These are phyloP conservation scores for Chlorella variabilis DNA, from an alignment of 163 green algal genomes.

Conservation along the genomic window DNA sequence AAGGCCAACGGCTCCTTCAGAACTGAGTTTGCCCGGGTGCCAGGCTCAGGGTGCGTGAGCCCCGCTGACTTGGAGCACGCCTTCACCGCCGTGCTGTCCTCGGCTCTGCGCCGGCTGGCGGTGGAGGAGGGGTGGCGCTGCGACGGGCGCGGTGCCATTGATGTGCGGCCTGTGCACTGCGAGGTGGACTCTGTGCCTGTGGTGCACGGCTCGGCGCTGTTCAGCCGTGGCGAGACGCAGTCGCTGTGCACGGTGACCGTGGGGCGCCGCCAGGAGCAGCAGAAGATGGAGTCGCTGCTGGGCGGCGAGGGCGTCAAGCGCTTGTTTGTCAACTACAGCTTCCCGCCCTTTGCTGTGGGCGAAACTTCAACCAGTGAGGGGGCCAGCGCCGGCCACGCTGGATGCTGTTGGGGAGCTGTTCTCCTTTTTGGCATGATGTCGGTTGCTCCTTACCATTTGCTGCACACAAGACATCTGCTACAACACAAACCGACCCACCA, in stretches of 20 bases:
- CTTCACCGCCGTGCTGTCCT: slow-evolving; percentile 32
- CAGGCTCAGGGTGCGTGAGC: slow-evolving; percentile 58
- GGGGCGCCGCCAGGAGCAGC: slow-evolving; percentile 34
- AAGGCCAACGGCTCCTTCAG: slow-evolving; percentile 31
- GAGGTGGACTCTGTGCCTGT: slow-evolving; percentile 53
- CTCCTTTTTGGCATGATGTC: no score
- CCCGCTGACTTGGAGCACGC: slow-evolving; percentile 54
- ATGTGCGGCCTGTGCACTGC: slow-evolving; percentile 43
- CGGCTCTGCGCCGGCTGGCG: slow-evolving; percentile 36
- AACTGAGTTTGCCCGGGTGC: slow-evolving; percentile 46
- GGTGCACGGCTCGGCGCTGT: slow-evolving; percentile 83
- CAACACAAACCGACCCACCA: no score
- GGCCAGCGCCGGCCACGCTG: background rate
- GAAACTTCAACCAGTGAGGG: background rate
- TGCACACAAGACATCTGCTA: no score
- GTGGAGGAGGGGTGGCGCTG: slow-evolving; percentile 47
- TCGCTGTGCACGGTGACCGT: slow-evolving; percentile 67
- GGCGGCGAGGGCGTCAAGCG: slow-evolving; percentile 46
- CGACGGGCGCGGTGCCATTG: slow-evolving; percentile 57
- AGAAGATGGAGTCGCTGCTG: slow-evolving; percentile 46
- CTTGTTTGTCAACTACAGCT: slow-evolving; percentile 83
- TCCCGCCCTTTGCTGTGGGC: slow-evolving; percentile 66
- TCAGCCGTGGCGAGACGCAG: slow-evolving; percentile 80
- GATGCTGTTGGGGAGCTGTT: no score
- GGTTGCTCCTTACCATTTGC: no score